Evolutionary conservation across 2,329 filamentous ascomycete genomes (phyloP).

Genomic region (Lojkania enalia): DNA sequence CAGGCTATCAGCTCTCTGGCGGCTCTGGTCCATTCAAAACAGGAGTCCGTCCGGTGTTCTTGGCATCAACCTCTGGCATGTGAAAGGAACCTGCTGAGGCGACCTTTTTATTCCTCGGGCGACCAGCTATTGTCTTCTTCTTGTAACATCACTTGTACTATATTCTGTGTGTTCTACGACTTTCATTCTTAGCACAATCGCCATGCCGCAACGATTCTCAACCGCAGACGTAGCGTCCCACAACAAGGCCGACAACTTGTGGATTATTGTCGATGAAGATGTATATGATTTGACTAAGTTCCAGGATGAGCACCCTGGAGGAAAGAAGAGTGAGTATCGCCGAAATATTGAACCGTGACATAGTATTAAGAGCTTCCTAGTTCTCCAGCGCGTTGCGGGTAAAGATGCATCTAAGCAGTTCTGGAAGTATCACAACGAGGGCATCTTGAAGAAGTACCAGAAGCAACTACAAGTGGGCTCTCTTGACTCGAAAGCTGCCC

Average conservation of each 20-base stretch:
- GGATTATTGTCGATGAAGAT: slow-evolving; percentile 90
- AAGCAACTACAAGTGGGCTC: slow-evolving; percentile 66
- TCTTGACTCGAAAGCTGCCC: slow-evolving; percentile 75
- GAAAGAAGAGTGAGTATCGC: slow-evolving; percentile 66
- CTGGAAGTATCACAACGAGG: slow-evolving; percentile 67
- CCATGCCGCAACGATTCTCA: slow-evolving; percentile 87
- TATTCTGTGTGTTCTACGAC: slow-evolving; percentile 8
- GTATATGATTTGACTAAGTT: slow-evolving; percentile 88
- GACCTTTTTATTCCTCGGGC: slow-evolving; percentile 24
- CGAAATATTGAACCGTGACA: not conserved
- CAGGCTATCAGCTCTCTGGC: slow-evolving; percentile 25
- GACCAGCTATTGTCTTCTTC: slow-evolving; percentile 25
- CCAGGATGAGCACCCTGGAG: slow-evolving; percentile 62
- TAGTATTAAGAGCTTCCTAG: slow-evolving; percentile 42
- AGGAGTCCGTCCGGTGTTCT: slow-evolving; percentile 32
- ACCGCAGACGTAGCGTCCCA: slow-evolving; percentile 85
- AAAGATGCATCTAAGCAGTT: slow-evolving; percentile 72
- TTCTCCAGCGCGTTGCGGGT: slow-evolving; percentile 66
- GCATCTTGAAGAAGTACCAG: slow-evolving; percentile 65
- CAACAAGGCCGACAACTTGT: slow-evolving; percentile 83
- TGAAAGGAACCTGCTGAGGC: slow-evolving; percentile 35
- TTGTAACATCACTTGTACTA: slow-evolving; percentile 6
- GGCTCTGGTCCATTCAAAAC: slow-evolving; percentile 27
- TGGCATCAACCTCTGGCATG: slow-evolving; percentile 39
- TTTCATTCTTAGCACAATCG: slow-evolving; percentile 10